Evolutionary conservation across 1,139 yeast species (phyloP).

Genomic region (Nakaseomyces nivariensis): DNA sequence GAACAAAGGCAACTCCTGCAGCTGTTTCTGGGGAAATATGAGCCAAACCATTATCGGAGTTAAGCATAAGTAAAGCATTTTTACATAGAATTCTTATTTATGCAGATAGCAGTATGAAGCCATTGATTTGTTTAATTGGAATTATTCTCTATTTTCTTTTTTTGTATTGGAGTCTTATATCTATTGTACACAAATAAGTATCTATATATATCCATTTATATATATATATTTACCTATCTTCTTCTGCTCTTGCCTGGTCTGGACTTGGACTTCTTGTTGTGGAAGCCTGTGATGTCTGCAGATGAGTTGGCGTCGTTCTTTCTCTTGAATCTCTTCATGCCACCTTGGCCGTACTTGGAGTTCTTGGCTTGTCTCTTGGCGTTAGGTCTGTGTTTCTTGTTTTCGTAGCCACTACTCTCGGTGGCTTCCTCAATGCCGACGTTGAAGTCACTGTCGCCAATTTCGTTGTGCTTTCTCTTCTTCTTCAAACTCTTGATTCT

Average conservation of each 20-base stretch:
- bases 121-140: no score
- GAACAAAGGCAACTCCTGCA: no score
- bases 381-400: constrained; percentile 39
- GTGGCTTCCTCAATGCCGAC: constrained; percentile 78
- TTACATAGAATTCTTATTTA: no score
- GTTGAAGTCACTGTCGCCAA: constrained; percentile 41
- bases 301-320: constrained; percentile 68
- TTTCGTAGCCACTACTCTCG: constrained; percentile 27
- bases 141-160: no score
- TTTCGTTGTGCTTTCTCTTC: constrained; percentile 72
- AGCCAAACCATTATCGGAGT: no score
- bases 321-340: constrained; percentile 64
- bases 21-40: no score
- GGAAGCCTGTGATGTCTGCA: constrained; percentile 58
- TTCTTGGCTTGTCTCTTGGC: constrained; percentile 61
- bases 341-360: constrained; percentile 61
- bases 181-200: not conserved
- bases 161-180: no score
- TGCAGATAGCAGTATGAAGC: no score
- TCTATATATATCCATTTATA: no score
- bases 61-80: no score
- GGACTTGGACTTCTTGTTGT: constrained; percentile 43
- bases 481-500: constrained; percentile 82
- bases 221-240: not conserved
- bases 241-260: constrained; percentile 78